Evolutionary conservation across 2,329 filamentous ascomycete genomes (phyloP).

Genomic region (Tolypocladium album): DNA sequence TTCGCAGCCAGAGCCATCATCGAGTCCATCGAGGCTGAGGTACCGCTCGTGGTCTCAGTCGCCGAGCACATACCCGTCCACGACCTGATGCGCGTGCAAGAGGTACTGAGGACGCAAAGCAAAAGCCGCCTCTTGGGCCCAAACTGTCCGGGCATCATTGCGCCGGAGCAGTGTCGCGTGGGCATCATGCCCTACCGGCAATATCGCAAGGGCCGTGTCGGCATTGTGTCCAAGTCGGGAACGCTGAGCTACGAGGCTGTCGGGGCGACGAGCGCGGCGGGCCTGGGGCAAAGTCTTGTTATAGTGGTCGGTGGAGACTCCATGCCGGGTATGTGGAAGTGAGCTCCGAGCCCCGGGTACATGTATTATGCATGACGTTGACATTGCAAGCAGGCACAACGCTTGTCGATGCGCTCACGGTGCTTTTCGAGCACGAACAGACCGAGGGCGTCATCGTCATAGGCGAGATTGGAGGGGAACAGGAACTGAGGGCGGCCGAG

Average conservation of each 20-base stretch:
- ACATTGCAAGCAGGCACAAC: conserved; percentile 36
- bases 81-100: conserved; percentile 61
- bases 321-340: conserved; percentile 40
- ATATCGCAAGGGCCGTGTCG: conserved; percentile 49
- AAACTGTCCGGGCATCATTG: conserved; percentile 75
- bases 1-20: conserved; percentile 58
- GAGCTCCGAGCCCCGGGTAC: too few species aligned
- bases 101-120: conserved; percentile 59
- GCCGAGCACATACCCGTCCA: conserved; percentile 73
- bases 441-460: conserved; percentile 63
- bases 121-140: conserved; percentile 65
- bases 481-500: conserved; percentile 61
- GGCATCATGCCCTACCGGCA: conserved; percentile 31
- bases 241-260: conserved; percentile 75
- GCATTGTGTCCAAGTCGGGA: conserved; percentile 71
- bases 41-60: conserved; percentile 67
- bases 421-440: conserved; percentile 57
- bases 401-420: conserved; percentile 56
- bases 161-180: conserved; percentile 52
- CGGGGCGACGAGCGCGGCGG: conserved; percentile 61
- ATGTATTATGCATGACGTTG: background rate
- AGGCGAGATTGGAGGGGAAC: conserved; percentile 60
- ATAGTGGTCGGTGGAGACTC: conserved; percentile 72
- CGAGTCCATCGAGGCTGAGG: conserved; percentile 67
- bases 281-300: conserved; percentile 65